Percentiles rank a stretch among this genome's conserved stretches.
Conservation (phyloP, 2,329 filamentous ascomycete genomes). For the Rhynchosporium agropyri region DNA sequence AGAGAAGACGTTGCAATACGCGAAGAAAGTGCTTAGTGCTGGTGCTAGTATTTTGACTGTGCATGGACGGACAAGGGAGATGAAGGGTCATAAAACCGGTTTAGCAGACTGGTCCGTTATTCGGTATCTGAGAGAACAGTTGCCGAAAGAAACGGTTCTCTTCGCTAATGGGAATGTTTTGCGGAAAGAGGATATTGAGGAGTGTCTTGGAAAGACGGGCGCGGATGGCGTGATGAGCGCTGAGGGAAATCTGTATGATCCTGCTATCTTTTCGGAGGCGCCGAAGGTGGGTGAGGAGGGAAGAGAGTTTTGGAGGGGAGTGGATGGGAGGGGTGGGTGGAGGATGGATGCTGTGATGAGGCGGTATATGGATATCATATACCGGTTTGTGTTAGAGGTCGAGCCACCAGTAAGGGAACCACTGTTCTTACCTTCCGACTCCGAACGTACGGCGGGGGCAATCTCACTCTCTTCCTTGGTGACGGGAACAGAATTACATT, state of each 20-base stretch:
- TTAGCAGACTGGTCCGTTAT: constrained; percentile 91
- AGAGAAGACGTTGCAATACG: constrained; percentile 87
- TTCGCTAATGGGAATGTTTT: constrained; percentile 97
- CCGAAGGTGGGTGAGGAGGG: constrained; percentile 67
- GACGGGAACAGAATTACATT: constrained; percentile 1
- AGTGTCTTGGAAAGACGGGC: constrained; percentile 79
- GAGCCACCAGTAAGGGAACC: constrained; percentile 68
- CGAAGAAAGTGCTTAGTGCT: constrained; percentile 80
- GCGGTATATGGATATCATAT: constrained; percentile 88
- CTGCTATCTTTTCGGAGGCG: constrained; percentile 75
- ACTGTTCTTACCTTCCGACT: constrained; percentile 66
- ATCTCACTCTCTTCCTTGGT: background rate
- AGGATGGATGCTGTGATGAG: constrained; percentile 85
- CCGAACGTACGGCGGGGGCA: constrained; percentile 42
- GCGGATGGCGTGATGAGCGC: constrained; percentile 95
- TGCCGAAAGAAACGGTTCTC: constrained; percentile 86
- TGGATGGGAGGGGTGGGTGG: constrained; percentile 79
- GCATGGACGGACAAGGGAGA: constrained; percentile 84
- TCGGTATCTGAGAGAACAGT: constrained; percentile 75
- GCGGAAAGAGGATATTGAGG: constrained; percentile 74
- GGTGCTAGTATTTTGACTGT: constrained; percentile 94
- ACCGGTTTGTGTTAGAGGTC: constrained; percentile 71
- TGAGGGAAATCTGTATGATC: constrained; percentile 92
- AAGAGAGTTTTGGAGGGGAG: constrained; percentile 84
- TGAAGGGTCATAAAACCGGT: constrained; percentile 95